Evolutionary conservation across 129 eudicot genomes (phyloP), one percentile per base, ranked within the genome.

Genomic region (Pseudognaphalium luteoalbum): DNA sequence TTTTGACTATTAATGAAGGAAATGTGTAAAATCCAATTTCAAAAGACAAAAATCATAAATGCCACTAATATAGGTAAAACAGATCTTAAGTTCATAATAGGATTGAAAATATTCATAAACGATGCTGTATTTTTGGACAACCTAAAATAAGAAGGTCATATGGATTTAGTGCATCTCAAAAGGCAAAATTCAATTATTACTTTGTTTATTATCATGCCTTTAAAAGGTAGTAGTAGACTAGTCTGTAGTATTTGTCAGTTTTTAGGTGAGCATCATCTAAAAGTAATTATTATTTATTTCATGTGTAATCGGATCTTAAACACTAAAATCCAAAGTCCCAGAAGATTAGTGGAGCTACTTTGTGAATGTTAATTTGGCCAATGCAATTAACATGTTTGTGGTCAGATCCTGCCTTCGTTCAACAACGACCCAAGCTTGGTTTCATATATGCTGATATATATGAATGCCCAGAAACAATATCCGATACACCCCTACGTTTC

Each of bases 361-460:
- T 25, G 7, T 3, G 25, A 22, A 61, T 14, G 66, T 61, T 15
- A 11, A 61, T 61, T 25, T 25, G 35, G 66, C 11, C 30, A 21
- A 22, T 25, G 66, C n/a, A 47, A 47, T 47, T 47, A 14, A 42
- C 83, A 85, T 15, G 96, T 85, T 44, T 91, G 97, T 83, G 83
- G 85, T 61, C 83, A 81, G 80, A 83, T 47, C 17, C 54, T 47
- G 29, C 90, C 88, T 21, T 75, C 78, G 37, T 91, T 86, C 67
- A 73, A 81, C 71, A 64, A 81, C n/a, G n/a, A n/a, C n/a, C 85
- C 1, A 87, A 84, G 79, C 84, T 87, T 0, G 70, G 81, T 9
- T 89, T 89, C 63, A 75, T 89, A 6, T 92, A 89, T 61, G 91
- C 96, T 30, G 93, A 92, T 57, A 87, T 92, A 51, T 88, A 92